Base-by-base conservation (phyloP, 257 asterid genomes). In the Oldenlandia corymbosa region DNA sequence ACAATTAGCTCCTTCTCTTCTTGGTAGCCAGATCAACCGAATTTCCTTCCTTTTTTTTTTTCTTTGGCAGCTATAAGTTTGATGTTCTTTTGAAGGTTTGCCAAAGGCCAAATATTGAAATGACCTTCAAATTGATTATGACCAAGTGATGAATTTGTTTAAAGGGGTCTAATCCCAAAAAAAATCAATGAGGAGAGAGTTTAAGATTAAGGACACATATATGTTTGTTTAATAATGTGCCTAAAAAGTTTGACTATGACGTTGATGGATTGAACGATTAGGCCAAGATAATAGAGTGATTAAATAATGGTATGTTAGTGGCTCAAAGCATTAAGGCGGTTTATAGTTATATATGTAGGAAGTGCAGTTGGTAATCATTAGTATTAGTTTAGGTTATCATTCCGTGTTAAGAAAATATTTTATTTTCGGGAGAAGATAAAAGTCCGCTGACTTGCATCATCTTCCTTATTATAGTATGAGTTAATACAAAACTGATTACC, bases 291-390 rank as follows among this genome's bases (percentile, higher is more conserved):
- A 4, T 27, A 31, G 23, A 51, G 7, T 37, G 51, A 34, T 57
- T 56, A 58, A 59, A 48, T 73, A 73, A 50, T 67, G 8, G 4
- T 49, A 81, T 48, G 43, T 74, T 54, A 14, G 75, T 86, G 91
- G 91, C 30, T 68, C 60, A 56, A 62, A 73, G 57, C 57, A 12
- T 65, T 46, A 30, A 57, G 83, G 49, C 71, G 81, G 88, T 71
- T n/a, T 62, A 70, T 67, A 39, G 1, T 7, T 39, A 34, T 50
- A n/a, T n/a, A n/a, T n/a, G n/a, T 52, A 37, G 57, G 62, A 37
- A 69, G 71, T 63, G 71, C 60, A 62, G 79, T 73, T 71, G 75
- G 60, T 64, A 10, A 53, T n/a, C n/a, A n/a, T n/a, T n/a, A n/a
- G 9, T 30, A 59, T 54, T 74, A 64, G 47, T 39, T 68, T 68